Base-by-base conservation (phyloP, 306 rosid genomes). In the Rosa lucieae region DNA sequence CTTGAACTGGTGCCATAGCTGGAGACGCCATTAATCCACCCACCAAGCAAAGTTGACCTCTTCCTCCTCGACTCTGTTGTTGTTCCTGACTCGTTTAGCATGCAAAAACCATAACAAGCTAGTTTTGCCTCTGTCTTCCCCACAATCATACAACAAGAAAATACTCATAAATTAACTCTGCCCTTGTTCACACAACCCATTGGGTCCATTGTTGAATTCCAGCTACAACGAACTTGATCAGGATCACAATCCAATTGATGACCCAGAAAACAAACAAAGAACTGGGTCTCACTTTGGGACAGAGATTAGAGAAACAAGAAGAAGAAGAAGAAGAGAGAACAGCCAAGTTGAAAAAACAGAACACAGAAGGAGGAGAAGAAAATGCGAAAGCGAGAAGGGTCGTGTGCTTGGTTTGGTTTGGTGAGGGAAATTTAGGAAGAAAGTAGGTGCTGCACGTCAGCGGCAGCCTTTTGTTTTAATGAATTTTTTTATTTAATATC, bases 1-100 rank as follows among this genome's bases (percentile, higher is more conserved):
- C 96, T 59, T 86, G 85, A 83, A 84, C 75, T 48, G 13, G 53
- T 18, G 81, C 73, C 91, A 87, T 87, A 55, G 85, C 81, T 70
- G 78, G 69, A 77, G 77, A 87, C 39, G 78, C 82, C 80, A 67
- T 53, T 68, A 72, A 63, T 71, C 51, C 73, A 48, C 77, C 73
- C 49, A 59, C 29, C 29, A 61, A 2, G 43, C 77, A 14, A 72
- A 65, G 55, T 10, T 69, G 49, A 42, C 61, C 48, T 77, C 48
- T 66, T 9, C 10, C 52, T 66, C 74, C 65, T 66, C 74, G 40
- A 51, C 32, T 40, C 48, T 51, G n/a, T 58, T 47, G 76, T 72
- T 72, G 10, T n/a, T 51, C 62, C 63, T 51, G 32, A 72, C 62
- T 32, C 61, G 61, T 49, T 49, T 20, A 5, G 61, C 59, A 26